phyloP scores from a whole-genome alignment of 306 rosid species.

The Acmispon strigosus region DNA sequence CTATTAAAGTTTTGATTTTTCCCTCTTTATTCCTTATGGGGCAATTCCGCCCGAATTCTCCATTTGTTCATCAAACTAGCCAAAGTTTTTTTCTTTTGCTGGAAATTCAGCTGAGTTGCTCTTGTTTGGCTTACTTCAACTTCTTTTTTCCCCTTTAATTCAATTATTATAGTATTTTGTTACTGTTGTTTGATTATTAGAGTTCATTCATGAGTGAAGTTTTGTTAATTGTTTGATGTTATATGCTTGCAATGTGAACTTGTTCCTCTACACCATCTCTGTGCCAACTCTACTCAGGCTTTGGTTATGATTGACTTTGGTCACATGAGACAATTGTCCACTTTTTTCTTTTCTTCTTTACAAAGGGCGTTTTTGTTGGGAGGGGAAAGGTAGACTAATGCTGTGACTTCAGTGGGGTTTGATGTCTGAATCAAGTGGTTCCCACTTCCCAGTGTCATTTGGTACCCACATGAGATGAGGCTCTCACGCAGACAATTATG shows the following conservation, averaged over 20 bases:
- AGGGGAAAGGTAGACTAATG: neutral
- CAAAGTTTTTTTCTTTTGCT: neutral
- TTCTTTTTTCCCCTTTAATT: neutral
- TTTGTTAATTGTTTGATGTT: neutral
- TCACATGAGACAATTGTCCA: neutral
- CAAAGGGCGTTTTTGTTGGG: neutral
- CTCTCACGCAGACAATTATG: neutral
- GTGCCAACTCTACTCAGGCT: neutral
- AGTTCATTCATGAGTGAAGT: neutral
- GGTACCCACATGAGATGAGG: neutral
- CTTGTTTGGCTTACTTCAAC: neutral
- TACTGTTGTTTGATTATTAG: neutral
- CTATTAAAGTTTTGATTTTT: neutral
- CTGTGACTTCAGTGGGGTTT: neutral
- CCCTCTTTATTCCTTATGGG: too few species aligned
- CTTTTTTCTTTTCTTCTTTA: neutral
- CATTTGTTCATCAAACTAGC: neutral
- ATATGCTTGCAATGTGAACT: neutral
- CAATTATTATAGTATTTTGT: neutral
- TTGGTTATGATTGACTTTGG: neutral
- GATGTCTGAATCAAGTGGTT: neutral
- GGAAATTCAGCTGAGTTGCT: neutral
- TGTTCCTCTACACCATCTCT: neutral
- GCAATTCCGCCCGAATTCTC: neutral
- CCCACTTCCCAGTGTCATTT: neutral